Conservation (phyloP, 1,284 basidiomycete genomes). For the Xerocomus nothofagi region DNA sequence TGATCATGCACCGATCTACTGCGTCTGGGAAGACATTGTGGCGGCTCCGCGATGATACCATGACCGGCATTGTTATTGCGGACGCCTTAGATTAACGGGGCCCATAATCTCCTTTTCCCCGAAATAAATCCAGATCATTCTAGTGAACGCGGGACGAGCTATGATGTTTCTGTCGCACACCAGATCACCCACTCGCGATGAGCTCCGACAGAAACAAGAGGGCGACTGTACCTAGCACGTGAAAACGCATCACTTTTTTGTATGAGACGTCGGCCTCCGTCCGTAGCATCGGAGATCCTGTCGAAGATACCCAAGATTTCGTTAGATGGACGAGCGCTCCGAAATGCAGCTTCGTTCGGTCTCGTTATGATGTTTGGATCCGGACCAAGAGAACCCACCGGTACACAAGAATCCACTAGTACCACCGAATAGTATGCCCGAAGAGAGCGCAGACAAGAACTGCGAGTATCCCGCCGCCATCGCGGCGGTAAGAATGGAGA, state of each 20-base stretch:
- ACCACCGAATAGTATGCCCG: constrained; percentile 26
- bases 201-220: constrained; percentile 12
- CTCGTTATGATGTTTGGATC: constrained; percentile 5
- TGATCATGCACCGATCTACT: constrained; percentile 32
- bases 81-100: constrained; percentile 26
- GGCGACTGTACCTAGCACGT: neutral
- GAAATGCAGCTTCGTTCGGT: constrained; percentile 6
- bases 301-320: neutral
- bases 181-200: neutral
- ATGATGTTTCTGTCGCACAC: constrained; percentile 1
- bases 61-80: constrained; percentile 29
- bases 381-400: constrained; percentile 7
- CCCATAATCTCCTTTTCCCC: constrained; percentile 7
- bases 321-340: constrained; percentile 12
- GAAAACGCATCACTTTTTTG: constrained; percentile 4
- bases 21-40: constrained; percentile 30
- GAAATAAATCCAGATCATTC: constrained; percentile 7
- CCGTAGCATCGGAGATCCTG: constrained; percentile 16
- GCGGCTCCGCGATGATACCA: constrained; percentile 29
- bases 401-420: constrained; percentile 15
- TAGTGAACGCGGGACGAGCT: constrained; percentile 5
- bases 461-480: constrained; percentile 25
- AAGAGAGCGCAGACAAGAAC: constrained; percentile 24
- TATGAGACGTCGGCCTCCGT: constrained; percentile 6
- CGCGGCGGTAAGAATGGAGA: constrained; percentile 30